Conservation (phyloP, 2,329 filamentous ascomycete species). For the Penicillium griseofulvum region DNA sequence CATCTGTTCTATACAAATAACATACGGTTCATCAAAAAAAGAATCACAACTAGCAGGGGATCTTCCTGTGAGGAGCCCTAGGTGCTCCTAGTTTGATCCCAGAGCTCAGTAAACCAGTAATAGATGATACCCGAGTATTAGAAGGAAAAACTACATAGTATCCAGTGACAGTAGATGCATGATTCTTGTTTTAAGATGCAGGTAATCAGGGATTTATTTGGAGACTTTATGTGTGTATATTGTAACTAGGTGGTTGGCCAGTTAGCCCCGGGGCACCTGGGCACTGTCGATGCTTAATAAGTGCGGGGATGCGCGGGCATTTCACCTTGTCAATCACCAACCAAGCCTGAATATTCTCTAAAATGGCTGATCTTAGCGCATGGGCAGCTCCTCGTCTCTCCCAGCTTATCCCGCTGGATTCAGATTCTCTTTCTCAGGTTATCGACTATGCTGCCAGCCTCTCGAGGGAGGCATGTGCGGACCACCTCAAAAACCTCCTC, state of each 20-base stretch:
- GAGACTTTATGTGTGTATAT: no score
- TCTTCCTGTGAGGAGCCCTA: no score
- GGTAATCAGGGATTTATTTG: no score
- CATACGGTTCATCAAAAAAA: no score
- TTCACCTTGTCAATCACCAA: background rate
- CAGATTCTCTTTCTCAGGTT: slow-evolving; percentile 79
- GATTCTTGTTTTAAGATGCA: no score
- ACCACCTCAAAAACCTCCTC: slow-evolving; percentile 83
- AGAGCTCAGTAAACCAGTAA: no score
- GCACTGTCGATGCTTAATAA: background rate
- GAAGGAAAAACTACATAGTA: no score
- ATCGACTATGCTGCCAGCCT: slow-evolving; percentile 77
- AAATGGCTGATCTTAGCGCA: slow-evolving; percentile 34
- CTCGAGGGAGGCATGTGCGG: slow-evolving; percentile 71
- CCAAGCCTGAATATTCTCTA: background rate
- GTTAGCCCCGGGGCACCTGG: background rate
- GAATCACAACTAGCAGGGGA: no score
- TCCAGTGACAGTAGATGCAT: no score
- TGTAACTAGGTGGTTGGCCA: background rate
- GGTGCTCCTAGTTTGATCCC: no score
- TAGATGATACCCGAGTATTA: no score
- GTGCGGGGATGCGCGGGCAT: background rate
- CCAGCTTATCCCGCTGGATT: slow-evolving; percentile 77
- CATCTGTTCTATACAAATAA: no score
- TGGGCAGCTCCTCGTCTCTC: slow-evolving; percentile 72